These are phyloP conservation scores for Cadophora luteo-olivacea DNA, from an alignment of 2,329 filamentous ascomycete genomes.

Conservation along the genomic window DNA sequence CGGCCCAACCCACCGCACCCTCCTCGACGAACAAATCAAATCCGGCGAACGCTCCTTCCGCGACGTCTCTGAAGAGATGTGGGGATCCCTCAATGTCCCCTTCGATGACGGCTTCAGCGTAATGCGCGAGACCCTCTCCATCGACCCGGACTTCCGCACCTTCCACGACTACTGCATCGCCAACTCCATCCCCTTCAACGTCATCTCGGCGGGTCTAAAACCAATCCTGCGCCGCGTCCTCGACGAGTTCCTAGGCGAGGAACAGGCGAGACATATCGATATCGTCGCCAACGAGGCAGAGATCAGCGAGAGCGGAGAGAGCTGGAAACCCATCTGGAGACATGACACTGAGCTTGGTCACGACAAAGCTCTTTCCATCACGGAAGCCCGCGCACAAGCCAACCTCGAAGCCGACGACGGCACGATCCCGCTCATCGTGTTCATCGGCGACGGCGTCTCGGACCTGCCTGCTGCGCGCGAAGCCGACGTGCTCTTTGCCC, in stretches of 20 bases:
- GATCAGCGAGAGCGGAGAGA: slow-evolving; percentile 61
- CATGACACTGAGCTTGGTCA: slow-evolving; percentile 70
- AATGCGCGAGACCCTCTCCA: slow-evolving; percentile 66
- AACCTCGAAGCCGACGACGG: slow-evolving; percentile 62
- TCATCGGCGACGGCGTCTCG: slow-evolving; percentile 73
- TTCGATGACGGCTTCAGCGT: slow-evolving; percentile 72
- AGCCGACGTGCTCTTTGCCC: slow-evolving; percentile 72
- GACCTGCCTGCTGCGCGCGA: slow-evolving; percentile 70
- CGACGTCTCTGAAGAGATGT: slow-evolving; percentile 76
- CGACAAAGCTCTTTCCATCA: slow-evolving; percentile 70
- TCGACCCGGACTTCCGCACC: slow-evolving; percentile 66
- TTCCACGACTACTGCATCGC: slow-evolving; percentile 70
- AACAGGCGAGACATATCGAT: slow-evolving; percentile 63
- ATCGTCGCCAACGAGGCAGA: slow-evolving; percentile 73
- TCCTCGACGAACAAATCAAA: slow-evolving; percentile 69
- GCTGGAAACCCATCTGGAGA: slow-evolving; percentile 71
- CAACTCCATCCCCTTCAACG: slow-evolving; percentile 70
- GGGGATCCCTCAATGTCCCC: slow-evolving; percentile 69
- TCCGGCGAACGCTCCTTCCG: slow-evolving; percentile 70
- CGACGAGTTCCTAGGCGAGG: slow-evolving; percentile 69
- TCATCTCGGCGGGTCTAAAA: slow-evolving; percentile 72
- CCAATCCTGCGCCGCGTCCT: slow-evolving; percentile 67
- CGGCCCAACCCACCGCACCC: slow-evolving; percentile 59
- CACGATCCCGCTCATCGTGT: slow-evolving; percentile 69
- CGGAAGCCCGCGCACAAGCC: slow-evolving; percentile 63